Base-by-base conservation (phyloP, 2,329 filamentous ascomycete genomes). In the Penicillium crustosum region DNA sequence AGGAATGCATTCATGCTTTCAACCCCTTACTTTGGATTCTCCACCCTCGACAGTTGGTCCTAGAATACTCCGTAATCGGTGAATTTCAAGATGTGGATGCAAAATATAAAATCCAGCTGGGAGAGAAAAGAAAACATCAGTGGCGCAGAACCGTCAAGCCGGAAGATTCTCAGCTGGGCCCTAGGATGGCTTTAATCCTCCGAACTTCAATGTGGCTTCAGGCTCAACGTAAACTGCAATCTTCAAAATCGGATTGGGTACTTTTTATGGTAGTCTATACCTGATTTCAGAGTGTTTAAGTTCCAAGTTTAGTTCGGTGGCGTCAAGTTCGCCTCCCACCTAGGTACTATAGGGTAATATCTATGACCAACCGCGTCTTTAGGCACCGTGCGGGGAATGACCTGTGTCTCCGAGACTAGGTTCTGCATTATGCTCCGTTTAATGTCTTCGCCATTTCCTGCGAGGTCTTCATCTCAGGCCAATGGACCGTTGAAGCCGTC, bases 11-110 rank as follows among this genome's bases (percentile, higher is more conserved):
- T 53, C 29, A 13, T 43, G 49, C 43, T 36, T 31, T n/a, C 13
- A 45, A 53, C 42, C 43, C 49, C 49, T 53, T 57, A 12, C 54
- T 36, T 55, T 35, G 15, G 13, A 53, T 33, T 48, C 17, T 48
- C 29, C 21, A 6, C 33, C 17, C 33, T 49, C 21, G 21, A 17
- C 17, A n/a, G 55, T 53, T 31, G 36, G 13, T 6, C 53, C 42
- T 23, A 4, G 21, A 57, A 57, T 27, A 35, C 44, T 49, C 12
- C 19, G 44, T 49, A 42, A 38, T 35, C 19, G 21, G 35, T 41
- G 36, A n/a, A 49, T 33, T 21, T 29, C 2, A 21, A 17, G 25
- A 33, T 12, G 9, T 35, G 15, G 21, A 49, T 6, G 41, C 3
- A 27, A 27, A 47, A 29, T n/a, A 42, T 19, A n/a, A 19, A 31